Evolutionary conservation across 345 rosid genomes (phyloP).

Genomic region (Abelmoschus esculentus): DNA sequence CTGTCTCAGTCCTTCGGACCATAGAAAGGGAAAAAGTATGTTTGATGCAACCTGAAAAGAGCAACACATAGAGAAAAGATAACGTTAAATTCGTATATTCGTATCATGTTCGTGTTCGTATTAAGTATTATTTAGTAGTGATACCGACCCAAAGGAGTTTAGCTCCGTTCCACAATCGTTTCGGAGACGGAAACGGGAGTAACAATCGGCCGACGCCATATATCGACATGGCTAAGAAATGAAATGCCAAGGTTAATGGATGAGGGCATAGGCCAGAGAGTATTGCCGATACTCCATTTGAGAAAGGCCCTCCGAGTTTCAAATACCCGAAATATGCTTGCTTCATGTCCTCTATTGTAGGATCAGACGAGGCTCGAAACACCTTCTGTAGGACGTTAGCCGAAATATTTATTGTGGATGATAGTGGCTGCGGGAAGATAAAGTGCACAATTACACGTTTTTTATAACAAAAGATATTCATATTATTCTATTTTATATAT

Average conservation of each 20-base stretch:
- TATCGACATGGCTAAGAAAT: slow-evolving; percentile 25
- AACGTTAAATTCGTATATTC: not conserved
- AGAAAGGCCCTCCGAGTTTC: slow-evolving; percentile 28
- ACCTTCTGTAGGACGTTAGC: slow-evolving; percentile 26
- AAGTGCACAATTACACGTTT: not conserved
- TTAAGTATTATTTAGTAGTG: not conserved
- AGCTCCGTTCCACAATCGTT: slow-evolving; percentile 27
- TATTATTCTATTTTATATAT: too few relatives aligned
- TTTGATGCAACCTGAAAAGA: slow-evolving; percentile 10
- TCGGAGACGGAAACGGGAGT: slow-evolving; percentile 28
- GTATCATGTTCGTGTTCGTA: not conserved
- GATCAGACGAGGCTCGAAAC: slow-evolving; percentile 18
- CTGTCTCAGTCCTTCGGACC: slow-evolving; percentile 14
- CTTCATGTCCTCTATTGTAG: slow-evolving; percentile 18
- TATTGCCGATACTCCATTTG: slow-evolving; percentile 22
- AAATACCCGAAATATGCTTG: slow-evolving; percentile 29
- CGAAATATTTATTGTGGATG: slow-evolving; percentile 33
- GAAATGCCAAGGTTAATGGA: slow-evolving; percentile 26
- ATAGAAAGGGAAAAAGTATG: not conserved
- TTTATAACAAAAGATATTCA: not conserved
- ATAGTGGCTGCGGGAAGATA: slow-evolving; percentile 25
- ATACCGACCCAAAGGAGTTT: slow-evolving; percentile 24
- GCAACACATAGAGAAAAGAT: not conserved
- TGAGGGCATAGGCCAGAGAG: slow-evolving; percentile 27
- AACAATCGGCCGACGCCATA: slow-evolving; percentile 24